phyloP scores from a whole-genome alignment of 345 rosid genomes.

The Nasturtium officinale region DNA sequence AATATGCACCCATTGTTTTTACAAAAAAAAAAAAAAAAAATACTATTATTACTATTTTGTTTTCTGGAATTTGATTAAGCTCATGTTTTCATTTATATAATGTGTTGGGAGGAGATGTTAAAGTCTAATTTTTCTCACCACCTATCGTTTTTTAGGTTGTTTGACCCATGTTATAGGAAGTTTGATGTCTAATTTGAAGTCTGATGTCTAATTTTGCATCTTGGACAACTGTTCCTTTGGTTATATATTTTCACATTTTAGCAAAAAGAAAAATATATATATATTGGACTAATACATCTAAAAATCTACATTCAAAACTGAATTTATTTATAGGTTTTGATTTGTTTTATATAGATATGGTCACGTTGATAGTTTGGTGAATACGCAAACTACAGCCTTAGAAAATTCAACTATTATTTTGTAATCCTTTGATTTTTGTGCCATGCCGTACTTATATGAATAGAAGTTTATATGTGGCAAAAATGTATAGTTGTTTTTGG shows the following conservation, averaged over 20 bases:
- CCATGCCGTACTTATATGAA: not conserved
- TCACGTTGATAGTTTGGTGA: not conserved
- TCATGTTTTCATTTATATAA: conserved; percentile 21
- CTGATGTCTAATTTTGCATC: conserved; percentile 18
- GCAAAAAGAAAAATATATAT: not conserved
- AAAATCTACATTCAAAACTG: not conserved
- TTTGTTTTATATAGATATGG: not conserved
- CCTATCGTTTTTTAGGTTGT: conserved; percentile 35
- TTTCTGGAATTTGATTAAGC: conserved; percentile 26
- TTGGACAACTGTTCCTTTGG: not conserved
- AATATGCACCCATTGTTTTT: conserved; percentile 27
- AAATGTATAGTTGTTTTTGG: too few species aligned
- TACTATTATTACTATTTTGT: conserved; percentile 14
- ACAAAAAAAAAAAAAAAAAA: too few species aligned
- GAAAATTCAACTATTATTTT: not conserved
- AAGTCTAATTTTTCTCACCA: not conserved
- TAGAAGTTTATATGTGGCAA: not conserved
- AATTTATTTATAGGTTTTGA: not conserved
- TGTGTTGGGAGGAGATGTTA: not conserved
- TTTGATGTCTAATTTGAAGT: too few species aligned
- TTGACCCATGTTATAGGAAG: not conserved
- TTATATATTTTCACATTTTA: not conserved
- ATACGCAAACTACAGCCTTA: not conserved
- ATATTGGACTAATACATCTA: not conserved
- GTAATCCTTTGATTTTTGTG: not conserved